Base-by-base conservation (phyloP, 768 basidiomycete species). In the Russula emetica region DNA sequence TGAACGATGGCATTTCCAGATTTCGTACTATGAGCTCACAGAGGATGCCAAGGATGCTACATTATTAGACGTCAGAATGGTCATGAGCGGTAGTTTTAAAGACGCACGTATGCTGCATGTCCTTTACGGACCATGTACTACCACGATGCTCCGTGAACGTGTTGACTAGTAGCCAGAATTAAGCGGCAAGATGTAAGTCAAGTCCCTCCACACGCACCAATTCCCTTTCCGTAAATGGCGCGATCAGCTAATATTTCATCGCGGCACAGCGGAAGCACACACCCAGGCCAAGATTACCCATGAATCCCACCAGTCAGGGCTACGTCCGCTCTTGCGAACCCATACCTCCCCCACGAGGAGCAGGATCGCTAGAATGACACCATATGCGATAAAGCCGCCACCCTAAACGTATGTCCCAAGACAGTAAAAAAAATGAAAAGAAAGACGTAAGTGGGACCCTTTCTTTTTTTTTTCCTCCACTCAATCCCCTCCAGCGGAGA, bases 121-220 rank as follows among this genome's bases (percentile, higher is more conserved):
- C 94, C 73, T 96, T 94, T 58, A 87, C 88, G 2, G 85, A 88
- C 94, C 94, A 96, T 0, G 70, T 73, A 22, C 80, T 80, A 9
- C 91, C 90, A 55, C 85, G 88, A 72, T 97, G 94, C 71, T 94
- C 91, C 0, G 94, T 95, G 72, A 96, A 95, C 0, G 94, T 95
- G 69, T 97, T 96, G 61, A 97, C 88, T 84, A 30, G 28, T 20
- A 20, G 49, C 22, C 56, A 44, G 34, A 60, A 55, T 55, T n/a
- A 62, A 51, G 40, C 30, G 45, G 26, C 16, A 62, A 5, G 16
- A 40, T 9, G 26, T 24, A 16, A 44, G 30, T 34, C 1, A 34
- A 56, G 8, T 49, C 22, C 9, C 28, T 28, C 42, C 16, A 34
- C 10, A 61, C 69, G 40, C 54, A 70, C 69, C 69, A 22, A 70